Base-by-base conservation (phyloP, 371 early-diverging fungal genomes). In the Mortierella sp. region DNA sequence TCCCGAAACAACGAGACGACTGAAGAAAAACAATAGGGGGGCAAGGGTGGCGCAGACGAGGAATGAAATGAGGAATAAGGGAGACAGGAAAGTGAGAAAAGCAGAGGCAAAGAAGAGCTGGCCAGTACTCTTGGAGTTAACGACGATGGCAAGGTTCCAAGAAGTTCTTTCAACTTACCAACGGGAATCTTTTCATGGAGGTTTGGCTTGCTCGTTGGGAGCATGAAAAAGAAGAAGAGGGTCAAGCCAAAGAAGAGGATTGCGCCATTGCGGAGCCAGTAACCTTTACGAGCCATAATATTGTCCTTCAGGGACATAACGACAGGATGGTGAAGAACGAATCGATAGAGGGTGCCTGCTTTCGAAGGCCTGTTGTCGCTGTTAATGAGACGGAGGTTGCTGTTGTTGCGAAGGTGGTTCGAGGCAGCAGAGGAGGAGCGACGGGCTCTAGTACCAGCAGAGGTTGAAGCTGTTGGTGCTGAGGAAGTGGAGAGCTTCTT, bases 211-310 rank as follows among this genome's bases (percentile, higher is more conserved):
- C 52, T 79, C 45, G 80, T 80, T 58, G 86, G 86, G 21, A 86
- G 73, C 86, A 86, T 86, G 28, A 86, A 73, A 70, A 82, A 77
- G 80, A 86, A 82, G 73, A 86, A 80, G 38, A 86, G 75, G 19
- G 80, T 80, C 82, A 86, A 58, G 47, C 82, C 77, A 75, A 82
- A 79, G 72, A 80, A 70, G 60, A 86, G 80, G 70, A 86, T 86
- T 63, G 86, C 82, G n/a, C 80, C 82, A 50, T 86, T 86, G 63
- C 86, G 86, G 73, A 86, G 70, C 86, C 86, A 86, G 55, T 80
- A 86, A 70, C 86, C 86, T 77, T 86, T 86, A 70, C 86, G 86
- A 44, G 82, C 86, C 86, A 86, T 86, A 76, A 82, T 75, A 26
- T 55, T 72, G 34, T 86, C 86, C n/a, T 55, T 82, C 86, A 80